Conservation (phyloP, 441 rosid genomes). For the Eutrema salsugineum region DNA sequence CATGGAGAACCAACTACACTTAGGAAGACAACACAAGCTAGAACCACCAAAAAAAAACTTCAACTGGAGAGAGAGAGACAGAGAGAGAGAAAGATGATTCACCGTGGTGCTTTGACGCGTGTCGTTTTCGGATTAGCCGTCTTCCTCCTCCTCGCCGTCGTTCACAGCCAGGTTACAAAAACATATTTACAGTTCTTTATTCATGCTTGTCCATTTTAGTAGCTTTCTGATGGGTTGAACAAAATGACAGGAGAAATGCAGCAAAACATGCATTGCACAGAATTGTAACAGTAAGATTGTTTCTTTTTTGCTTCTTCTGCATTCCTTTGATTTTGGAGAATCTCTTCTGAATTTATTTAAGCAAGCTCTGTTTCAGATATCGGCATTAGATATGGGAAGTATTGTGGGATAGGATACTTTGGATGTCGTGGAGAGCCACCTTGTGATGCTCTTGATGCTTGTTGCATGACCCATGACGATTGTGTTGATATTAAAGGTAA, state of each 20-base stretch:
- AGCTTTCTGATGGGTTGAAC: neutral
- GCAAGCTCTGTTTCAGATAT: neutral
- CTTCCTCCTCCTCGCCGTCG: conserved; percentile 21
- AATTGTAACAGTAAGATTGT: conserved; percentile 58
- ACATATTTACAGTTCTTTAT: neutral
- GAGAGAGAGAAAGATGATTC: neutral
- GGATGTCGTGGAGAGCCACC: conserved; percentile 78
- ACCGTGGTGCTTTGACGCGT: conserved; percentile 4
- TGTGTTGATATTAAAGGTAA: conserved; percentile 46
- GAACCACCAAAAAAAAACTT: conserved; percentile 1
- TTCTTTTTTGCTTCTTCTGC: neutral
- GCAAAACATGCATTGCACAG: conserved; percentile 59
- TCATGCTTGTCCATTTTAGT: neutral
- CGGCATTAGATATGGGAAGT: conserved; percentile 66
- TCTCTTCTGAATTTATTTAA: neutral
- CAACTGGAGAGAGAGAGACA: neutral
- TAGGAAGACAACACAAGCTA: too few species aligned
- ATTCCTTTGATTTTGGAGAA: neutral
- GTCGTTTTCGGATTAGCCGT: neutral
- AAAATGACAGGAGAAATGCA: conserved; percentile 46
- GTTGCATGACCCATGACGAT: conserved; percentile 82
- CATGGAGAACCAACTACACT: neutral
- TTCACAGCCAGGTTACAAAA: conserved; percentile 17
- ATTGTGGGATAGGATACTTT: conserved; percentile 71
- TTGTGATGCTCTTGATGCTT: conserved; percentile 80